A percentile compares a stretch with the other conserved stretches of the same genome.
These are phyloP conservation scores for Tolypocladium endophyticum DNA, from an alignment of 2,329 filamentous ascomycete species.

Conservation along the genomic window DNA sequence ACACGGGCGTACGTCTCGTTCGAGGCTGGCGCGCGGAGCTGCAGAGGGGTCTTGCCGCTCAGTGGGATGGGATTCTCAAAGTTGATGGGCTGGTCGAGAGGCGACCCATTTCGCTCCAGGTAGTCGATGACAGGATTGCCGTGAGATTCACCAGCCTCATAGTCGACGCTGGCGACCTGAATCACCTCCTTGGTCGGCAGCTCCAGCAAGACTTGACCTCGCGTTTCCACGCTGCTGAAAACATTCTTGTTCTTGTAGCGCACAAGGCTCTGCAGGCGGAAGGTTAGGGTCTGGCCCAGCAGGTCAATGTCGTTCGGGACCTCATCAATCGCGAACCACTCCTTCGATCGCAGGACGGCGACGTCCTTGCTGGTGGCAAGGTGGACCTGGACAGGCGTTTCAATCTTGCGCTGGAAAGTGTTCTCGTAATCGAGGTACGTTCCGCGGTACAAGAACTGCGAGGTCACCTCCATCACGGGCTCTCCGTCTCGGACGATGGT, in stretches of 20 bases:
- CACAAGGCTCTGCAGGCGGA: constrained; percentile 86
- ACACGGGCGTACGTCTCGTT: constrained; percentile 98
- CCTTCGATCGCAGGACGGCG: constrained; percentile 87
- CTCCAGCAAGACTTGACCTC: constrained; percentile 86
- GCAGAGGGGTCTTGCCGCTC: constrained; percentile 80
- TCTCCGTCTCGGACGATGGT: constrained; percentile 78
- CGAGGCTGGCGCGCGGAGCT: constrained; percentile 81
- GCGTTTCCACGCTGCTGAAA: constrained; percentile 84
- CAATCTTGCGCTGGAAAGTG: constrained; percentile 95
- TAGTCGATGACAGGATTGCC: constrained; percentile 97
- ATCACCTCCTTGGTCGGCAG: constrained; percentile 95
- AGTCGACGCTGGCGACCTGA: constrained; percentile 94
- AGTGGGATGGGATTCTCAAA: constrained; percentile 97
- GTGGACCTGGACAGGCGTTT: constrained; percentile 90
- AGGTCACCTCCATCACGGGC: constrained; percentile 96
- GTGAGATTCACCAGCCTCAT: constrained; percentile 81
- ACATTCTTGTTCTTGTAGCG: constrained; percentile 92
- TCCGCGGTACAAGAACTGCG: constrained; percentile 94
- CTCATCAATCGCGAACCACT: constrained; percentile 87
- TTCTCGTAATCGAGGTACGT: constrained; percentile 90
- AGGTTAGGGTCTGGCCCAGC: constrained; percentile 84
- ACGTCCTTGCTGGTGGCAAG: constrained; percentile 83
- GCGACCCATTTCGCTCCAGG: constrained; percentile 79
- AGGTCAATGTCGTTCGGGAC: constrained; percentile 65
- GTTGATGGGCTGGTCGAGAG: constrained; percentile 90